Evolutionary conservation across 345 rosid species (phyloP).

Genomic region (Bruguiera gymnorhiza): DNA sequence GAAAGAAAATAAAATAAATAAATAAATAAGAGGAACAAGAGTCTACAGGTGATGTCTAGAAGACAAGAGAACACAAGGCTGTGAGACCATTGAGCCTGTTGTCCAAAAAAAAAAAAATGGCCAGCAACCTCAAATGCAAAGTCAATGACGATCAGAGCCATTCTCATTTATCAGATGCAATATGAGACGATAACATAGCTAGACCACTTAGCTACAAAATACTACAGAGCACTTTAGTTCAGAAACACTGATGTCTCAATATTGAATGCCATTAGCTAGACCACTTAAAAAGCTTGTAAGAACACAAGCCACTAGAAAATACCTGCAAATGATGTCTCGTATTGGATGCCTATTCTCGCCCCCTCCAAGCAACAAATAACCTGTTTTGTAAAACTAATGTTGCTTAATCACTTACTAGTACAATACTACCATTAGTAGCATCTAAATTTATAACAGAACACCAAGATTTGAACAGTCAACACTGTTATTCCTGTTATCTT

Average conservation of each 20-base stretch:
- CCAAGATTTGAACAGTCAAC: too few relatives aligned
- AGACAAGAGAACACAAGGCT: background rate
- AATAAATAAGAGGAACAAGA: background rate
- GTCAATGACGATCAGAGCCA: constrained; percentile 1
- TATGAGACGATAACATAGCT: background rate
- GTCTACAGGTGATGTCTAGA: background rate
- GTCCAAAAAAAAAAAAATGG: background rate
- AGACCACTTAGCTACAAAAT: background rate
- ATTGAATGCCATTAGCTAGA: background rate
- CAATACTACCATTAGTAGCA: too few relatives aligned
- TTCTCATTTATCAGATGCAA: background rate
- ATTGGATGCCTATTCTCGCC: constrained; percentile 86
- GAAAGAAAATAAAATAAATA: background rate
- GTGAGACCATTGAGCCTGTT: background rate
- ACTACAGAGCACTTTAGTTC: background rate
- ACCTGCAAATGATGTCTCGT: constrained; percentile 95
- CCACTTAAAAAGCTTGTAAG: background rate
- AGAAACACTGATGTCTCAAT: too few relatives aligned
- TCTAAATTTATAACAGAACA: too few relatives aligned
- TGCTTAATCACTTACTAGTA: background rate
- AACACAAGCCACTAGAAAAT: constrained; percentile 1
- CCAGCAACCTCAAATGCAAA: background rate
- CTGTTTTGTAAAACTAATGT: constrained; percentile 32
- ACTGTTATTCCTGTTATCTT: too few relatives aligned
- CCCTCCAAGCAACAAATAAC: constrained; percentile 86